Percentiles rank a stretch among this genome's conserved stretches.
phyloP scores from a whole-genome alignment of 768 basidiomycete species.

The Imleria badia region DNA sequence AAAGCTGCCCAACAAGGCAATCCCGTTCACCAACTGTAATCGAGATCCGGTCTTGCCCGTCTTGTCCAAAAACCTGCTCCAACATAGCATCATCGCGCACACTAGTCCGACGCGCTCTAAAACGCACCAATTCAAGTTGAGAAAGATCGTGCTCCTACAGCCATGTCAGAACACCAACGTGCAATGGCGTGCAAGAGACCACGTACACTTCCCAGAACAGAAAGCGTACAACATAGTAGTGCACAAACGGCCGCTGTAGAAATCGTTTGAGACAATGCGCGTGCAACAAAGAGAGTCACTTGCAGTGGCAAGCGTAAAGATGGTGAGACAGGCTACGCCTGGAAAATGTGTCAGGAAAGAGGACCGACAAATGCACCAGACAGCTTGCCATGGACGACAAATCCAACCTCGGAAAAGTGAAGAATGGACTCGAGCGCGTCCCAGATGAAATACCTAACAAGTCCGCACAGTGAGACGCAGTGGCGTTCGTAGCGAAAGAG shows the following conservation, averaged over 20 bases:
- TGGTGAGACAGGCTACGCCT: slow-evolving; percentile 62
- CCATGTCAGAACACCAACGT: slow-evolving; percentile 3
- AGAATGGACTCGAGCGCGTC: slow-evolving; percentile 70
- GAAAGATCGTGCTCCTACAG: slow-evolving; percentile 74
- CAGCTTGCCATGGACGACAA: slow-evolving; percentile 68
- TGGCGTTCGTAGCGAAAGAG: background rate
- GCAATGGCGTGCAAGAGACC: background rate
- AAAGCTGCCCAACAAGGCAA: slow-evolving; percentile 65
- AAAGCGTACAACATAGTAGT: slow-evolving; percentile 77
- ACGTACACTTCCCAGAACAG: slow-evolving; percentile 79
- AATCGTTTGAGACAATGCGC: slow-evolving; percentile 1
- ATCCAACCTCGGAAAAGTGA: slow-evolving; percentile 70
- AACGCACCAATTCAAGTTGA: slow-evolving; percentile 82
- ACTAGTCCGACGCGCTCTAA: background rate
- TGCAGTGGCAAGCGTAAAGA: slow-evolving; percentile 73
- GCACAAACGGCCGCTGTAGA: slow-evolving; percentile 65
- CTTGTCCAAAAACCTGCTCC: slow-evolving; percentile 72
- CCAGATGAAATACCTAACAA: slow-evolving; percentile 76
- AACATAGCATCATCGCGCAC: background rate
- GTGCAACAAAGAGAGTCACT: slow-evolving; percentile 26
- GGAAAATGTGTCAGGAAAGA: slow-evolving; percentile 1
- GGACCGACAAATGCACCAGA: background rate
- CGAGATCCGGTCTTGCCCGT: slow-evolving; percentile 65
- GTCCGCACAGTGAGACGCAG: background rate
- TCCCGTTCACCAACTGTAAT: slow-evolving; percentile 70